Evolutionary conservation across 208 protist genomes (phyloP), one percentile per base, ranked within the genome.

Genomic region (Crithidia thermophila): DNA sequence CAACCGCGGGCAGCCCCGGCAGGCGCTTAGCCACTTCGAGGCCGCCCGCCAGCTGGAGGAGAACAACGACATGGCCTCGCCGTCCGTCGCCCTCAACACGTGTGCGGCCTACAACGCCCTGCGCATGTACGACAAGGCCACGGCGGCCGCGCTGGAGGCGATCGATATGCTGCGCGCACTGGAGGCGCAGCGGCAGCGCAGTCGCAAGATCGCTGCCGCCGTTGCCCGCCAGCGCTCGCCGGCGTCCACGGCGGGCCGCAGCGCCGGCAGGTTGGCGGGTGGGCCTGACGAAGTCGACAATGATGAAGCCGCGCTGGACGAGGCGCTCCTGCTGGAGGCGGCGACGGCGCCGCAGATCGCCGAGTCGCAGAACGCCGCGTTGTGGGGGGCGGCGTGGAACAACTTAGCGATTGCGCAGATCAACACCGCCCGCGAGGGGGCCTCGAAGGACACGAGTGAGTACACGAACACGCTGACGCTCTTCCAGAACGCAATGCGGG

Each of bases 331-430:
- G 52, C 65, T 90, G 20, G 56, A 76, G 30, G 75, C 67, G 16
- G 81, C 78, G 27, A 61, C 63, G 9, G 79, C 81, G 25, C 79
- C 75, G 7, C 53, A 65, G 14, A 82, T 92, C 63, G 79, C 87
- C 1, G 81, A 85, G 42, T 90, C 82, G 30, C 84, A 95, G 43
- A 93, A 94, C 58, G 66, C 67, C 0, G 82, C 84, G n/a, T 73
- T 95, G 39, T 95, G 90, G 88, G 90, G 87, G 7, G 90, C 90
- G 16, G 90, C 90, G 37, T 95, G 90, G 90, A 87, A 95, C 76
- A 95, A 95, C 55, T 59, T 95, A 45, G 90, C 81, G 10, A 76
- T 95, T 9, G 87, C 90, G 47, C 87, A 93, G 81, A 73, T 95
- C 46, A 93, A 95, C 81, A 94, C 84, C 10, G 85, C 86, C 31